Evolutionary conservation across 2,329 filamentous ascomycete species (phyloP).

Genomic region (Xylariaceae sp.): DNA sequence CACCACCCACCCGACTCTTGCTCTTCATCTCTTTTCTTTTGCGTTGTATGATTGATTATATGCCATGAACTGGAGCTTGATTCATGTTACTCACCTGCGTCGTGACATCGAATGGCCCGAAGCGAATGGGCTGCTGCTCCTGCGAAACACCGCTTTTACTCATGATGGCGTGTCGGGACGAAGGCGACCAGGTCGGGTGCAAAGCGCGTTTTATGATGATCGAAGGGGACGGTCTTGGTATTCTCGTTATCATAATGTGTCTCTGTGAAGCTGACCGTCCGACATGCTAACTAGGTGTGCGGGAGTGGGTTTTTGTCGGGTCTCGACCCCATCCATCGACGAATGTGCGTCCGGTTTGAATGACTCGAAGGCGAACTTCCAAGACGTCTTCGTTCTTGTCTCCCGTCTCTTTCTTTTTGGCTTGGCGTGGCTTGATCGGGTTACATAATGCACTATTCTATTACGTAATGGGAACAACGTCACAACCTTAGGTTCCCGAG

Average conservation of each 20-base stretch:
- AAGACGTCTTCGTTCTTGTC: not conserved
- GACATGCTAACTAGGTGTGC: not conserved
- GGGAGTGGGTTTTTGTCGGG: not conserved
- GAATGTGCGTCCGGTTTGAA: not conserved
- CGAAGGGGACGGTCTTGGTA: not conserved
- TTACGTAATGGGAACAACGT: not conserved
- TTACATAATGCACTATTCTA: not conserved
- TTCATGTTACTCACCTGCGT: constrained; percentile 51
- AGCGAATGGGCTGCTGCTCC: constrained; percentile 45
- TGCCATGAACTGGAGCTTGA: no score
- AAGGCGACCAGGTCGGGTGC: not conserved
- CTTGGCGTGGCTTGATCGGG: not conserved
- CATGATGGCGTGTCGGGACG: constrained; percentile 6
- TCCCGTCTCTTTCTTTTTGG: not conserved
- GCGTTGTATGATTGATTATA: no score
- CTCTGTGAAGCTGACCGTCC: not conserved
- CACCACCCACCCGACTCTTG: no score
- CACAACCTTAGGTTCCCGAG: no score
- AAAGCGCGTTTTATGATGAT: constrained; percentile 4
- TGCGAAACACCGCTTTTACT: not conserved
- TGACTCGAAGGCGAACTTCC: not conserved
- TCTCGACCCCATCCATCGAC: not conserved
- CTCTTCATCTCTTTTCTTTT: no score
- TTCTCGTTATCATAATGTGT: constrained; percentile 12
- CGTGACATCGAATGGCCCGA: constrained; percentile 72